Evolutionary conservation across 306 rosid genomes (phyloP).

Genomic region (Astragalus membranaceus): DNA sequence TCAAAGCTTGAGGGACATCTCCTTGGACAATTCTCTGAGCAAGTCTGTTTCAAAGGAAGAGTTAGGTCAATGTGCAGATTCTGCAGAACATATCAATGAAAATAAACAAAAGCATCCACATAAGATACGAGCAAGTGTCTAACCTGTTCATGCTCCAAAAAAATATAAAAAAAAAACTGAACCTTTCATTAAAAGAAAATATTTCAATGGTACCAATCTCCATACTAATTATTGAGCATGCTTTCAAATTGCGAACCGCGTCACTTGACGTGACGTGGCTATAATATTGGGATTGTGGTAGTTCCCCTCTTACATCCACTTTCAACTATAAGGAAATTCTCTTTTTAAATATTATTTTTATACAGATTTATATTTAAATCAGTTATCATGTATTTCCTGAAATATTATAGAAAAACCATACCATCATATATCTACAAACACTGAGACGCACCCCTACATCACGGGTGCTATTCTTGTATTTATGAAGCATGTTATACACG

Average conservation of each 20-base stretch:
- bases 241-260: too few species aligned
- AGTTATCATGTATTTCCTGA: too few species aligned
- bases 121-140: constrained; percentile 1
- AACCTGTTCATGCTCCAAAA: neutral
- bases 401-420: too few species aligned
- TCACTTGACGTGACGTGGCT: too few species aligned
- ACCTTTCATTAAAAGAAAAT: neutral
- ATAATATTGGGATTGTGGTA: neutral
- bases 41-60: constrained; percentile 51
- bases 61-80: neutral
- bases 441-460: too few species aligned
- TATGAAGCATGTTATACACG: too few species aligned
- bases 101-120: neutral
- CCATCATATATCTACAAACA: too few species aligned
- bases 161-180: neutral
- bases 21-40: constrained; percentile 98
- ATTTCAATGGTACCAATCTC: neutral
- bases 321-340: neutral
- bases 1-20: constrained; percentile 97
- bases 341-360: too few species aligned
- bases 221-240: neutral
- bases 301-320: neutral
- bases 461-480: too few species aligned
- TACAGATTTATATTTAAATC: too few species aligned
- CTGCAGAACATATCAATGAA: neutral